Evolutionary conservation across 495 filamentous ascomycete genomes (phyloP).

Genomic region (Staphylotrichum longicolle): DNA sequence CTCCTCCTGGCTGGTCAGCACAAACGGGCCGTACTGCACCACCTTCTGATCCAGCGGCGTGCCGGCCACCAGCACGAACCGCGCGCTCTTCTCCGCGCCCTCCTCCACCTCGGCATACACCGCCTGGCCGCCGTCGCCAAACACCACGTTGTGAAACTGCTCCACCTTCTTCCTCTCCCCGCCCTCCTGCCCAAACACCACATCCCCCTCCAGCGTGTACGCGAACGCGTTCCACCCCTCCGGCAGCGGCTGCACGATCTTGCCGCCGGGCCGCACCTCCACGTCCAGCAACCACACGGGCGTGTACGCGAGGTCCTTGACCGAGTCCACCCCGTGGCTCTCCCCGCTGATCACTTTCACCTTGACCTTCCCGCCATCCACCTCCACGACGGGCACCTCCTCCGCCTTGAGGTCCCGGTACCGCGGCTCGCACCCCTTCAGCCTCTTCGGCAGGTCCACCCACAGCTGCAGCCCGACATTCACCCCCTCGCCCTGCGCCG

Average conservation of each 20-base stretch:
- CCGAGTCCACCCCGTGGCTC: slow-evolving; percentile 75
- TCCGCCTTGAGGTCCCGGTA: slow-evolving; percentile 77
- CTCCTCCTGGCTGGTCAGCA: slow-evolving; percentile 76
- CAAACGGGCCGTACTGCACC: slow-evolving; percentile 96
- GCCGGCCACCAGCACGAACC: slow-evolving; percentile 81
- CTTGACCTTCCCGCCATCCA: slow-evolving; percentile 68
- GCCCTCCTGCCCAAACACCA: slow-evolving; percentile 57
- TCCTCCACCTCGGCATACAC: slow-evolving; percentile 67
- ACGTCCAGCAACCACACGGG: slow-evolving; percentile 93
- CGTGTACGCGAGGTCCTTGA: slow-evolving; percentile 89
- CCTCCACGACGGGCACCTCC: slow-evolving; percentile 71
- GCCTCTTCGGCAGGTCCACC: slow-evolving; percentile 80
- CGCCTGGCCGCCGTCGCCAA: slow-evolving; percentile 74
- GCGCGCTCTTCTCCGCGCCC: slow-evolving; percentile 60
- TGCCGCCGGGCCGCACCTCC: slow-evolving; percentile 75
- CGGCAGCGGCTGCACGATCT: slow-evolving; percentile 69
- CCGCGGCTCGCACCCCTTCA: slow-evolving; percentile 86
- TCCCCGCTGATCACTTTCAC: slow-evolving; percentile 90
- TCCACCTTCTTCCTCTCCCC: slow-evolving; percentile 55
- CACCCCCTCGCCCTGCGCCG: slow-evolving; percentile 59
- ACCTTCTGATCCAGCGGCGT: slow-evolving; percentile 87
- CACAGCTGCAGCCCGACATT: slow-evolving; percentile 92
- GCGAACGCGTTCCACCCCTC: slow-evolving; percentile 88
- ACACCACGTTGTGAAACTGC: slow-evolving; percentile 86
- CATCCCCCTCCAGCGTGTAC: slow-evolving; percentile 72